Base-by-base conservation (phyloP, 371 early-diverging fungal species). In the Mucor saturninus region DNA sequence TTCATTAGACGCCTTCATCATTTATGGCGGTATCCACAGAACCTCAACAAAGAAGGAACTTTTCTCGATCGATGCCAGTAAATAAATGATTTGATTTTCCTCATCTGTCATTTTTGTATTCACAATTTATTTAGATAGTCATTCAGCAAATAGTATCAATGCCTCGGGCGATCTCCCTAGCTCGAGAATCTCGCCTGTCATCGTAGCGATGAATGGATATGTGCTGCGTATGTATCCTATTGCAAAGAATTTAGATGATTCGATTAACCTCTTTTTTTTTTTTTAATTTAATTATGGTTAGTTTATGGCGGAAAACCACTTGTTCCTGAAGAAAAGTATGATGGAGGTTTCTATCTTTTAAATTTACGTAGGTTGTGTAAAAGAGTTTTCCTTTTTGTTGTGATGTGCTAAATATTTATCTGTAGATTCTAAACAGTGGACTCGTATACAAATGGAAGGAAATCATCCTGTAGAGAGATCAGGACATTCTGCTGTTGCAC, bases 401-500 rank as follows among this genome's bases (percentile, higher is more conserved):
- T 21, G n/a, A 43, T n/a, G 15, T 43, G 21, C n/a, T 21, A 26
- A 8, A 46, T 45, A n/a, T 28, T 28, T 29, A 21, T 3, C 58
- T 29, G 56, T 73, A 53, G 76, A 67, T 54, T 71, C 71, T 42
- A 76, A 73, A 57, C 82, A 81, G 59, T 88, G 89, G 89, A 73
- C 67, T 43, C 72, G 74, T n/a, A 67, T 83, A 21, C 65, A 66
- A 5, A 81, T 89, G 71, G 83, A 84, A 42, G 89, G 89, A 9
- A 73, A 71, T 40, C 61, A 76, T 38, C 88, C 89, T 32, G 64
- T 68, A 11, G 91, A 90, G 37, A 85, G 92, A 62, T 85, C 83
- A 63, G 88, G 89, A 29, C 92, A 92, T 70, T 72, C 89, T 10
- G 84, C 86, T 5, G 83, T 84, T 43, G 75, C 84, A 26, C 73